phyloP scores from a whole-genome alignment of 345 rosid genomes.

The Arabis alpina region DNA sequence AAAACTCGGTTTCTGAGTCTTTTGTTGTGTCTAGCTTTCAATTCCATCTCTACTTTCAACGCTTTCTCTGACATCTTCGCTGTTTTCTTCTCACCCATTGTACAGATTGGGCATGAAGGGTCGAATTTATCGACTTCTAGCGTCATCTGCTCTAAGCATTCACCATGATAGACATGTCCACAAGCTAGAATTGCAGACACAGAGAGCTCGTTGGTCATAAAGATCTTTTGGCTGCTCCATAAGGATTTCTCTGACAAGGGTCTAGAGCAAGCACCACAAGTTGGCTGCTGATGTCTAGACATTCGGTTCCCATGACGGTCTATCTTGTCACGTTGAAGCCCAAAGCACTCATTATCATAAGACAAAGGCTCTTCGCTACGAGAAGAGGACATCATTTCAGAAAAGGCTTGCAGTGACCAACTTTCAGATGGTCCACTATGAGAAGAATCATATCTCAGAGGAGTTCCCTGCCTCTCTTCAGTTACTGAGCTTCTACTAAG shows the following conservation, averaged over 20 bases:
- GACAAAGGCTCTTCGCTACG: conserved; percentile 59
- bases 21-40: conserved; percentile 64
- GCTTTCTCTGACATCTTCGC: conserved; percentile 79
- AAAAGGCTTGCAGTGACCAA: conserved; percentile 84
- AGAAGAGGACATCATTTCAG: conserved; percentile 80
- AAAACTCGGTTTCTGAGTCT: conserved; percentile 69
- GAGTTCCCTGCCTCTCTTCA: conserved; percentile 38
- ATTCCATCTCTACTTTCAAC: conserved; percentile 73
- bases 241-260: conserved; percentile 73
- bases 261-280: conserved; percentile 90
- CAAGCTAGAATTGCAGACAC: conserved; percentile 81
- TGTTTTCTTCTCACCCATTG: conserved; percentile 80
- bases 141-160: conserved; percentile 92
- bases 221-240: conserved; percentile 80
- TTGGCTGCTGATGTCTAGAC: conserved; percentile 63
- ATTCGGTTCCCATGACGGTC: conserved; percentile 50
- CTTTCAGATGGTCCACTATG: conserved; percentile 72
- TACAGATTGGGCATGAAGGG: conserved; percentile 92
- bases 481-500: conserved; percentile 36
- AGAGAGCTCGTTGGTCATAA: conserved; percentile 62
- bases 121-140: conserved; percentile 78
- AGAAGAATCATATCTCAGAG: conserved; percentile 68
- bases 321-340: conserved; percentile 54
- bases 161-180: conserved; percentile 97
- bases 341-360: conserved; percentile 59